Percentiles rank a stretch among this genome's conserved stretches.
phyloP scores from a whole-genome alignment of 2,329 filamentous ascomycete species.

The Ceratocystis colombiana region DNA sequence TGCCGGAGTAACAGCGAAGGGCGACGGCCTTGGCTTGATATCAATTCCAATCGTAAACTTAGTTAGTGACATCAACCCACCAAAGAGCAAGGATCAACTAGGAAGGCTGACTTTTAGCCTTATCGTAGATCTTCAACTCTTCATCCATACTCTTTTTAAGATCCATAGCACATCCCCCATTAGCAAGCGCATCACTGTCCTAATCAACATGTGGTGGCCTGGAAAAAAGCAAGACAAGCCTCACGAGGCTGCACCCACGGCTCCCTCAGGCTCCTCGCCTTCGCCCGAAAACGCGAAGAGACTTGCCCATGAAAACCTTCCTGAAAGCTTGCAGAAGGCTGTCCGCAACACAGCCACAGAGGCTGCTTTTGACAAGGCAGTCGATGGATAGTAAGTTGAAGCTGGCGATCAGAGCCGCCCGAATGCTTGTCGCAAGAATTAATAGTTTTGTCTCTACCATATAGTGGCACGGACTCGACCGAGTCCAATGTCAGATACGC shows the following conservation, averaged over 20 bases:
- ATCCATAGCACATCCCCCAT: too few species aligned
- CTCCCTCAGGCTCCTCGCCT: neutral
- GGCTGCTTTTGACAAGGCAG: slow-evolving; percentile 46
- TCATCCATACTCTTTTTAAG: too few species aligned
- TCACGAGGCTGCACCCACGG: slow-evolving; percentile 27
- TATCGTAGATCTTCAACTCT: too few species aligned
- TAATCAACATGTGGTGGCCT: slow-evolving; percentile 32
- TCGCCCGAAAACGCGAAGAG: slow-evolving; percentile 41
- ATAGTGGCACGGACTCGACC: slow-evolving; percentile 57
- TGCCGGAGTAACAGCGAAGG: too few species aligned
- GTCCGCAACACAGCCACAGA: slow-evolving; percentile 51
- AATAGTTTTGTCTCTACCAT: neutral
- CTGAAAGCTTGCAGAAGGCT: slow-evolving; percentile 46
- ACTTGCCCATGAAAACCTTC: slow-evolving; percentile 43
- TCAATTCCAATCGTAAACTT: too few species aligned
- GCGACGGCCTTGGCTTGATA: too few species aligned
- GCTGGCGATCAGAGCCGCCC: neutral
- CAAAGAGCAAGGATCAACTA: too few species aligned
- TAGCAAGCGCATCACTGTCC: too few species aligned
- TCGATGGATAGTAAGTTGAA: slow-evolving; percentile 23
- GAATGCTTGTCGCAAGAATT: neutral
- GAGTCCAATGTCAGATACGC: slow-evolving; percentile 83
- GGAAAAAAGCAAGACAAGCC: slow-evolving; percentile 34
- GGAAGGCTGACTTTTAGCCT: too few species aligned
- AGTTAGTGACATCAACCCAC: too few species aligned